These are phyloP conservation scores for Rasamsonia emersonii DNA, from an alignment of 2,329 filamentous ascomycete genomes.

Conservation along the genomic window DNA sequence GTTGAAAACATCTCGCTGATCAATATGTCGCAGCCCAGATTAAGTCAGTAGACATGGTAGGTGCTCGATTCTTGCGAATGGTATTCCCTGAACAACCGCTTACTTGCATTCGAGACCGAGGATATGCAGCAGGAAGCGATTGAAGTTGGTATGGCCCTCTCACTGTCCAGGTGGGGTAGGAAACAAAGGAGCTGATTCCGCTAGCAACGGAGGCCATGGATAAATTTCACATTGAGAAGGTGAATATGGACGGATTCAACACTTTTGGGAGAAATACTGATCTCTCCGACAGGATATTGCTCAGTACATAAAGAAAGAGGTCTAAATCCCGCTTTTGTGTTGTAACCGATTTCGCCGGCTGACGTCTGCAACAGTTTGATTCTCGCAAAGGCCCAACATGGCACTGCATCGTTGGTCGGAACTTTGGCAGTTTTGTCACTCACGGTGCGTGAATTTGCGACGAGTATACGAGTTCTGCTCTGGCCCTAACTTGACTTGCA, in stretches of 20 bases:
- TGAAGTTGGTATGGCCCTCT: slow-evolving; percentile 68
- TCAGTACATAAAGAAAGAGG: slow-evolving; percentile 90
- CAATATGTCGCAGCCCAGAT: slow-evolving; percentile 62
- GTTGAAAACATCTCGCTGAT: slow-evolving; percentile 12
- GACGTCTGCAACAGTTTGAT: slow-evolving; percentile 62
- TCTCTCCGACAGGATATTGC: slow-evolving; percentile 67
- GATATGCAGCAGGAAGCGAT: slow-evolving; percentile 96
- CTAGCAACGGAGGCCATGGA: slow-evolving; percentile 63
- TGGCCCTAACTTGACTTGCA: slow-evolving; percentile 32
- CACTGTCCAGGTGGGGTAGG: slow-evolving; percentile 4
- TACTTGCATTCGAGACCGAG: slow-evolving; percentile 58
- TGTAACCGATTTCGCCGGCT: slow-evolving; percentile 11
- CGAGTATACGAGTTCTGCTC: too few relatives aligned
- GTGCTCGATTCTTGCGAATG: slow-evolving; percentile 12
- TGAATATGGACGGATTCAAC: slow-evolving; percentile 20
- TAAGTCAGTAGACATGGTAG: slow-evolving; percentile 98
- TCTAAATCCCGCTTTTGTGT: slow-evolving; percentile 33
- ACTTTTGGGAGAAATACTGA: slow-evolving; percentile 11
- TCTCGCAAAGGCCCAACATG: slow-evolving; percentile 94
- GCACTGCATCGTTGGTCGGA: slow-evolving; percentile 97
- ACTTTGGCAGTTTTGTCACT: slow-evolving; percentile 98
- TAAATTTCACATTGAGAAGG: slow-evolving; percentile 65
- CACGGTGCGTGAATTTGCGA: too few relatives aligned
- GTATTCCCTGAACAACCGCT: background rate
- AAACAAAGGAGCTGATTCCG: slow-evolving; percentile 20